Percentiles rank a stretch among this genome's conserved stretches.
phyloP scores from a whole-genome alignment of 495 filamentous ascomycete species.

The Beverwykella pulmonaria region DNA sequence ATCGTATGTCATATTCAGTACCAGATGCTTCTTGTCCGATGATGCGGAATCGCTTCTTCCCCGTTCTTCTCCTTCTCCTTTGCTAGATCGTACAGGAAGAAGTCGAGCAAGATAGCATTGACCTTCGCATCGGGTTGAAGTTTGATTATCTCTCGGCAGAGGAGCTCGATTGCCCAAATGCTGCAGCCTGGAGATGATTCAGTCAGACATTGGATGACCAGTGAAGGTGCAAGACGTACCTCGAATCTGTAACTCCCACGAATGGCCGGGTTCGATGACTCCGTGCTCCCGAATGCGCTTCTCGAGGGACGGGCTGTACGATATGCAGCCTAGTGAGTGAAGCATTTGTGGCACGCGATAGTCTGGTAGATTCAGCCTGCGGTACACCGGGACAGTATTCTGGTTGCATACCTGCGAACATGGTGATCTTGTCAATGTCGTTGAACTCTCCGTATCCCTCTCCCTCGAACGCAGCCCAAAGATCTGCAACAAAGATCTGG shows the following conservation, averaged over 20 bases:
- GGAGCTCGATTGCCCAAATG: slow-evolving; percentile 92
- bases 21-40: slow-evolving; percentile 94
- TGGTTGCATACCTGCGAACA: slow-evolving; percentile 74
- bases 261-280: slow-evolving; percentile 68
- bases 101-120: slow-evolving; percentile 94
- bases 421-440: slow-evolving; percentile 93
- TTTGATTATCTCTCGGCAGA: slow-evolving; percentile 77
- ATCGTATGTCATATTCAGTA: slow-evolving; percentile 57
- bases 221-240: slow-evolving; percentile 50
- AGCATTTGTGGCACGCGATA: slow-evolving; percentile 96
- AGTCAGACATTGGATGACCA: background rate
- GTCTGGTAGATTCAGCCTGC: slow-evolving; percentile 52
- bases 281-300: slow-evolving; percentile 64
- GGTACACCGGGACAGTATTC: background rate
- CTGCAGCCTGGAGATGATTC: slow-evolving; percentile 61
- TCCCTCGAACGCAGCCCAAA: slow-evolving; percentile 93
- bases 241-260: slow-evolving; percentile 86
- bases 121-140: slow-evolving; percentile 69
- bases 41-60: slow-evolving; percentile 69
- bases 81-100: slow-evolving; percentile 92
- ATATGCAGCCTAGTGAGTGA: slow-evolving; percentile 76
- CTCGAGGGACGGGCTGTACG: slow-evolving; percentile 78
- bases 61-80: slow-evolving; percentile 72
- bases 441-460: slow-evolving; percentile 77
- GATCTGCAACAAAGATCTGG: slow-evolving; percentile 91